Evolutionary conservation across 345 rosid species (phyloP), one percentile per base, ranked within the genome.

Genomic region (Populus davidiana): DNA sequence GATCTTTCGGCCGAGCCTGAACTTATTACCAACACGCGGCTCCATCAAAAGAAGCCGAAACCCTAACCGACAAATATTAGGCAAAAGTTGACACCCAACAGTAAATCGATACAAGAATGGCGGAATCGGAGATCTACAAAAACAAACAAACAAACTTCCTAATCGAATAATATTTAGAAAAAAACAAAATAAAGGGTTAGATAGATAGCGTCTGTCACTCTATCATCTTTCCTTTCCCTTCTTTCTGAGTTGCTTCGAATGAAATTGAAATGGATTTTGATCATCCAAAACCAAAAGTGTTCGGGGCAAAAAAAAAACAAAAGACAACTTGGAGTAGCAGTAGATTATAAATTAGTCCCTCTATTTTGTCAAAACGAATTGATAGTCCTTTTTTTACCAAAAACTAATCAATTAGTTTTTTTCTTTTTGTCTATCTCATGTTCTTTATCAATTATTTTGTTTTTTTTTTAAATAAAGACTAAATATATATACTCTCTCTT

Each of bases 1-100:
- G 89, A 96, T 96, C 94, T 96, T 96, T 8, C 94, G 79, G 72
- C 99, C 98, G 20, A 94, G 91, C 65, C 92, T 87, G 83, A 92
- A 96, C 92, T 94, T 94, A 79, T 91, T 92, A 44, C 96, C 98
- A 41, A 96, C 92, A 64, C 92, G 86, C 13, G 97, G 94, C 80
- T 95, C 99, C 99, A 93, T 94, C 43, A 21, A 66, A 12, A 10
- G 63, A 62, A 78, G 47, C 12, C 50, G 35, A 73, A 79, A 56
- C 69, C 72, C 76, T 52, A 56, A 56, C 41, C 5, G 14, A 27
- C 7, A 56, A 35, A 41, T 41, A 41, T 12, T 5, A 56, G 6
- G 43, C 56, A 72, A 65, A 31, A 7, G 38, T 8, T 4, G 38
- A 64, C 67, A 64, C 67, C 12, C 67, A 33, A 4, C 39, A 21